Base-by-base conservation (phyloP, 2,329 filamentous ascomycete genomes). In the Trichoderma hamatum region DNA sequence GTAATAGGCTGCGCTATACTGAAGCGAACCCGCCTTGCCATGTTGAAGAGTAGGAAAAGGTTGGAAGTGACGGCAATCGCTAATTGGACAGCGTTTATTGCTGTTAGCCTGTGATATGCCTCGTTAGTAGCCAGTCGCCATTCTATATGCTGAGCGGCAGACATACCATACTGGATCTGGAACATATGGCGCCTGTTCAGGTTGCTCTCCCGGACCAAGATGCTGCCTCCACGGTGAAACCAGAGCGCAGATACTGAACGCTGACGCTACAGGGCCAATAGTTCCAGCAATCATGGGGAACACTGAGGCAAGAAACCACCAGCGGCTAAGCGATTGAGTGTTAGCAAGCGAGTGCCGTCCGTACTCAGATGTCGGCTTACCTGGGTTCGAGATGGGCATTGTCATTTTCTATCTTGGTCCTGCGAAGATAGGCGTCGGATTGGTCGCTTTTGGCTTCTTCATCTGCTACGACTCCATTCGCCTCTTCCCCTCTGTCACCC, bases 201-300 rank as follows among this genome's bases (percentile, higher is more conserved):
- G 61, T 21, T 43, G 30, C 32, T 16, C 30, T 21, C 49, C 54
- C 5, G 51, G 39, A 21, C 24, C 11, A 10, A 69, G 62, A 36
- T 36, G 58, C 51, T 68, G 66, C 16, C 71, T 72, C 74, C 81
- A 91, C 90, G 93, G 77, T 97, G 93, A 0, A 72, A 51, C 67
- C 91, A 97, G 84, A 9, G 94, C 92, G 71, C 92, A 93, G 69
- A 97, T 93, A 69, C 91, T 95, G 79, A 96, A 91, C 34, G 96
- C 89, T 69, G 94, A 97, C 3, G 94, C 94, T 11, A 97, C 87
- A 0, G 94, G 94, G 0, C 93, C 93, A 2, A 96, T 86, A 0
- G 94, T 93, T 39, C 93, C 94, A 2, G 94, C 93, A 13, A 96
- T 85, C 76, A 97, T 88, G 36, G 92, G 92, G 71, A 94, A 89